phyloP scores from a whole-genome alignment of 2,329 filamentous ascomycete genomes.

The Colletotrichum lentis region DNA sequence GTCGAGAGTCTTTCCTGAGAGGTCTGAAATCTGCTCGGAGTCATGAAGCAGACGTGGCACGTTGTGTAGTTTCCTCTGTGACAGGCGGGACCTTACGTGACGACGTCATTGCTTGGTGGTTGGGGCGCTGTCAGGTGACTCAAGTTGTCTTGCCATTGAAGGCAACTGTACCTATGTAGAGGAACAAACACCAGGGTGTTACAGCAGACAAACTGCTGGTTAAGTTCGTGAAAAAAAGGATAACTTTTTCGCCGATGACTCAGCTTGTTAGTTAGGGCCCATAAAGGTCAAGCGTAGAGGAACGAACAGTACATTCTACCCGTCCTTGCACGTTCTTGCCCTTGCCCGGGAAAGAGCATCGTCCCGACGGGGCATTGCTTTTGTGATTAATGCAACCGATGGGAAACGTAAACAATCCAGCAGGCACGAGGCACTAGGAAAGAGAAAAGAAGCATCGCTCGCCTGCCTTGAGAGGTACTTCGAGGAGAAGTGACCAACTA shows the following conservation, averaged over 20 bases:
- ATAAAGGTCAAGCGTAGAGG: too few species aligned
- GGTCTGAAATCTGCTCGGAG: constrained; percentile 30
- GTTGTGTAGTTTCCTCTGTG: constrained; percentile 33
- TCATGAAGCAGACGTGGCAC: constrained; percentile 38
- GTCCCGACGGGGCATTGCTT: background rate
- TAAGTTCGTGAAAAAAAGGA: too few species aligned
- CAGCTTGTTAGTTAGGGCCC: too few species aligned
- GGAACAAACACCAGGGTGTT: too few species aligned
- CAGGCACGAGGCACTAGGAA: background rate
- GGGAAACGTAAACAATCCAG: constrained; percentile 5
- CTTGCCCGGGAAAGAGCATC: background rate
- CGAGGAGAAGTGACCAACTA: background rate
- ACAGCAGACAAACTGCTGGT: too few species aligned
- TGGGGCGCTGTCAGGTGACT: constrained; percentile 36
- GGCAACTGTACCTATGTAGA: background rate
- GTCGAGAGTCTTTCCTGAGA: constrained; percentile 2
- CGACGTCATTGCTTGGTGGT: constrained; percentile 36
- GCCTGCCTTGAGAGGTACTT: background rate
- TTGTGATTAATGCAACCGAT: constrained; percentile 18
- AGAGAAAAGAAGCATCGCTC: constrained; percentile 20
- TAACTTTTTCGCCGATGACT: too few species aligned
- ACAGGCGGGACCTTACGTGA: constrained; percentile 36
- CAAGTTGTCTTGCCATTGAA: constrained; percentile 10
- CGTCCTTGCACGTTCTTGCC: background rate
- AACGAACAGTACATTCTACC: background rate